These are phyloP conservation scores for Beta corolliflora DNA, from an alignment of 179 eudicot genomes.

Conservation along the genomic window DNA sequence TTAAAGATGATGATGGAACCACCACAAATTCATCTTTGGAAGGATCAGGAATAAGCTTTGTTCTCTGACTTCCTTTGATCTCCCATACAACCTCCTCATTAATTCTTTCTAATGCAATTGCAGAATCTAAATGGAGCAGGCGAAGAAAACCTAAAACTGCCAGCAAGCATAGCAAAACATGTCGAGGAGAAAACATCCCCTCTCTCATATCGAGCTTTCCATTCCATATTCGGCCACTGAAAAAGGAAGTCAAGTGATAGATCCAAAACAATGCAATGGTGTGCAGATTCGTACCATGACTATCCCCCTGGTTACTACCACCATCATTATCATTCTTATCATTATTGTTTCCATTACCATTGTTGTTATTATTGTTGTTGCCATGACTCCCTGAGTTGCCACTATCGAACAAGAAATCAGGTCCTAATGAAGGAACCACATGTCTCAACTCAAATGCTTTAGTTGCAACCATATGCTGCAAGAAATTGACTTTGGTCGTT, in stretches of 20 bases:
- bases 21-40: conserved; percentile 62
- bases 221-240: conserved; percentile 18
- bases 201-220: conserved; percentile 17
- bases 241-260: conserved; percentile 29
- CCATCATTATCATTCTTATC: conserved; percentile 30
- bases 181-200: conserved; percentile 18
- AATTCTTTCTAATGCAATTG: conserved; percentile 35
- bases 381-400: conserved; percentile 28
- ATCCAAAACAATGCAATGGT: conserved; percentile 28
- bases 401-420: conserved; percentile 28
- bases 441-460: conserved; percentile 30
- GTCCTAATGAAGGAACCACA: conserved; percentile 17
- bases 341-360: conserved; percentile 31
- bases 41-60: conserved; percentile 61
- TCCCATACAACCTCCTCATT: conserved; percentile 57
- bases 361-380: conserved; percentile 30
- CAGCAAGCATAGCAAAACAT: conserved; percentile 33
- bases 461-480: conserved; percentile 18
- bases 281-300: conserved; percentile 23
- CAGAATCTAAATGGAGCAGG: conserved; percentile 34
- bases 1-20: conserved; percentile 32
- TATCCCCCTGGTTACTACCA: conserved; percentile 33
- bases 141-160: conserved; percentile 36
- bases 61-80: conserved; percentile 66
- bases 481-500: conserved; percentile 13